Evolutionary conservation across 2,329 filamentous ascomycete genomes (phyloP), one percentile per base, ranked within the genome.

Genomic region (Cladosporium sp.): DNA sequence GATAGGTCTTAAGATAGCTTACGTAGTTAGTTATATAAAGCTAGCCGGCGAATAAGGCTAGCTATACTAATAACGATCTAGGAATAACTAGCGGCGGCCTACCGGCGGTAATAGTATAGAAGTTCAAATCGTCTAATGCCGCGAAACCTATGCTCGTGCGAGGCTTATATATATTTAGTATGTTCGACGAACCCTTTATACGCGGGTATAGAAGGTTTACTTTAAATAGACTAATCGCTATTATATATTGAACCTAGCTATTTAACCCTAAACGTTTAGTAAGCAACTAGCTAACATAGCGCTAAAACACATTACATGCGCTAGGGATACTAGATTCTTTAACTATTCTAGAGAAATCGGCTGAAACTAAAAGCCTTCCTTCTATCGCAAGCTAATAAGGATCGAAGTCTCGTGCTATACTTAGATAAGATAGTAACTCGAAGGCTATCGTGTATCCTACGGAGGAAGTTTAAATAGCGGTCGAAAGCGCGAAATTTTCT

Each of bases 31-130:
- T 63, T 6, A 88, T 69, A 56, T 88, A 89, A 0, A 88, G 71
- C 50, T 86, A 82, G 0, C 85, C 86, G 0, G 86, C 72, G 50
- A 89, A 88, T 0, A 89, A 65, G 38, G 86, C 85, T 0, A 89
- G 71, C 50, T 80, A 71, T 0, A 71, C 66, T 0, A 68, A 62
- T 0, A 78, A 58, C 1, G 50, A 61, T 9, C 57, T 61, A 11
- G 56, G 58, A 5, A 63, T 52, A 7, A 19, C 29, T n/a, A n/a
- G n/a, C n/a, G n/a, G n/a, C n/a, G n/a, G n/a, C n/a, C n/a, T n/a
- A n/a, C n/a, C n/a, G n/a, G n/a, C n/a, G n/a, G n/a, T n/a, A n/a
- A n/a, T n/a, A n/a, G n/a, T n/a, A n/a, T n/a, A n/a, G n/a, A n/a
- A n/a, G n/a, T n/a, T n/a, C n/a, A n/a, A n/a, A n/a, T n/a, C n/a